A percentile compares a stretch with the other conserved stretches of the same genome.
phyloP scores from a whole-genome alignment of 148 eudicot species.

The Hydrangea macrophylla region DNA sequence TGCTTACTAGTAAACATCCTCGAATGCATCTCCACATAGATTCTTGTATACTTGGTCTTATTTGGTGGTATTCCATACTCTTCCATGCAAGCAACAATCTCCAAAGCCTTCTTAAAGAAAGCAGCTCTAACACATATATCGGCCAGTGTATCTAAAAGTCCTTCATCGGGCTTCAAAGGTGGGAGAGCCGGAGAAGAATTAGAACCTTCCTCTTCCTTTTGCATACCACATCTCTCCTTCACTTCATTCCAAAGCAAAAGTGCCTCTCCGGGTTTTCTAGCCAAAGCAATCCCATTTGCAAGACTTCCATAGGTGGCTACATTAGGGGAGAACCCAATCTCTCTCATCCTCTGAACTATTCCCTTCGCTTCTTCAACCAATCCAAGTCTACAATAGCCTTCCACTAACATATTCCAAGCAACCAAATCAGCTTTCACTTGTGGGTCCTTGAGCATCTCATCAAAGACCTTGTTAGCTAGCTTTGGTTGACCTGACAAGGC shows the following conservation, averaged over 20 bases:
- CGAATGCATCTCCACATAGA: conserved; percentile 97
- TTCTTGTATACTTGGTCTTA: conserved; percentile 77
- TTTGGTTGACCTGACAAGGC: conserved; percentile 89
- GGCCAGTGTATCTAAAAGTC: conserved; percentile 75
- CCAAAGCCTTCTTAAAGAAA: conserved; percentile 89
- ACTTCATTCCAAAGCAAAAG: conserved; percentile 87
- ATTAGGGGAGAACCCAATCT: conserved; percentile 67
- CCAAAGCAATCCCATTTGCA: conserved; percentile 82
- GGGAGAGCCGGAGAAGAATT: conserved; percentile 33
- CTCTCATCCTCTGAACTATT: conserved; percentile 66
- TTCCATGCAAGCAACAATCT: conserved; percentile 97
- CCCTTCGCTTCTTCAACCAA: conserved; percentile 72
- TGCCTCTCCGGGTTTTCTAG: conserved; percentile 95
- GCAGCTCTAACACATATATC: conserved; percentile 96
- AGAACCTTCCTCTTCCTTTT: conserved; percentile 28
- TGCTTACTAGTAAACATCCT: conserved; percentile 98
- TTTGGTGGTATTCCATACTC: conserved; percentile 84
- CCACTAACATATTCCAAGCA: conserved; percentile 97
- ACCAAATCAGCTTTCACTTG: conserved; percentile 84
- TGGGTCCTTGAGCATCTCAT: conserved; percentile 90
- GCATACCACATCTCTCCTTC: conserved; percentile 64
- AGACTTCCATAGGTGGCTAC: conserved; percentile 92
- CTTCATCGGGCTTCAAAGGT: conserved; percentile 68
- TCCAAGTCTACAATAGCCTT: conserved; percentile 76
- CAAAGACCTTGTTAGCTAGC: conserved; percentile 73